These are phyloP conservation scores for Stephania japonica DNA, from an alignment of 164 flowering plant species.

Conservation along the genomic window DNA sequence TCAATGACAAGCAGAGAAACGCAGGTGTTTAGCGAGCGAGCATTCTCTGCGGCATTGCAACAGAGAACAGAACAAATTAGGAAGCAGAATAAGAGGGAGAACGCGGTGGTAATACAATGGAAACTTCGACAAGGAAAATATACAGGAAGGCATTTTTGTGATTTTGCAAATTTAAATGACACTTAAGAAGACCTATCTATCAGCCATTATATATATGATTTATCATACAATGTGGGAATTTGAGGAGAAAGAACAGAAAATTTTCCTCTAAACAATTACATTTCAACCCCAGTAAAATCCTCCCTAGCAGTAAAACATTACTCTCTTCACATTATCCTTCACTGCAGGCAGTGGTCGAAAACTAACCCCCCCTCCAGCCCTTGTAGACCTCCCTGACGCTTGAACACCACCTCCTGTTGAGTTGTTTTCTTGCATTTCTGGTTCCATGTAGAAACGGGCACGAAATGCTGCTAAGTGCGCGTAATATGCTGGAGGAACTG, in stretches of 20 bases:
- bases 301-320: constrained; percentile 78
- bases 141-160: not conserved
- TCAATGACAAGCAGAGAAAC: no score
- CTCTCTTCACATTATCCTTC: constrained; percentile 87
- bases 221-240: constrained; percentile 1
- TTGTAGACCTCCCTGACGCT: constrained; percentile 18
- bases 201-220: not conserved
- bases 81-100: no score
- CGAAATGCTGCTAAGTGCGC: constrained; percentile 95
- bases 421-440: constrained; percentile 56
- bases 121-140: not conserved
- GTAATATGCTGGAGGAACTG: constrained; percentile 96
- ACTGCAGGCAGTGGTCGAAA: constrained; percentile 78
- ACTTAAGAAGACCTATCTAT: not conserved
- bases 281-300: not conserved
- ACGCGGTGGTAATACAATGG: not conserved
- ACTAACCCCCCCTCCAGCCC: constrained; percentile 39
- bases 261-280: not conserved
- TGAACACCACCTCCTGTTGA: constrained; percentile 29
- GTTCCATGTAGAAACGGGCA: constrained; percentile 92
- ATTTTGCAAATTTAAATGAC: not conserved
- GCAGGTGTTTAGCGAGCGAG: no score
- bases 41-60: no score
- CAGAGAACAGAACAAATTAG: no score
- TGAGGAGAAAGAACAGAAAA: not conserved